Evolutionary conservation across 1,284 basidiomycete species (phyloP), one percentile per base, ranked within the genome.

Genomic region (Pseudozyma sp.): DNA sequence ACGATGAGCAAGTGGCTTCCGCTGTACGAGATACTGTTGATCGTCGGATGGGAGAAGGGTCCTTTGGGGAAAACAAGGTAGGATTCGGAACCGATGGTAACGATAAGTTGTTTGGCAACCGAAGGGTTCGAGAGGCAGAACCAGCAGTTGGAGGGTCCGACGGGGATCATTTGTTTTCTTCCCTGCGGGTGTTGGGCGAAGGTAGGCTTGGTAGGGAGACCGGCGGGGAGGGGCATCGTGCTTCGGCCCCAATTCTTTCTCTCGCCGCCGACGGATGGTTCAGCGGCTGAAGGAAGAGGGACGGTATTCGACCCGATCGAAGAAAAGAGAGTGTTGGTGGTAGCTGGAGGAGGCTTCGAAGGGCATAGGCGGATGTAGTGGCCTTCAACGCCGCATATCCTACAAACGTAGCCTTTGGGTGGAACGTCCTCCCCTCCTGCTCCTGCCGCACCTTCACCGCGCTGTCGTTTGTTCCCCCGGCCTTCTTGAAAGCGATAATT

Each of bases 11-110:
- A 59, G 40, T 85, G 83, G 2, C 73, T 79, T 1, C 78, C 83
- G 4, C 63, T 73, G n/a, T 34, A 12, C 1, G 80, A 77, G 3
- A 84, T 77, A 0, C 21, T 31, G 18, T 70, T 66, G 18, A 63
- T 38, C 8, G 34, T 49, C 25, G 59, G 53, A n/a, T 64, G 63
- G 0, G 62, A 59, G 16, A 85, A 73, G 14, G 74, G 71, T 0
- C 83, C 83, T 55, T 83, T 83, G 14, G 83, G 80, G 25, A 83
- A 66, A 3, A 77, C 77, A 13, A 84, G 51, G 58, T 85, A 85
- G 40, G 69, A 76, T 34, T 78, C 80, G 7, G 54, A 47, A 5
- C 76, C 77, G 21, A 84, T 75, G 35, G 66, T 49, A 12, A 83
- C 72, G 43, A 85, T 76, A 36, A 84, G 70, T 52, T 77, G 68